A percentile compares a stretch with the other conserved stretches of the same genome.
These are phyloP conservation scores for Beauveria brongniartii DNA, from an alignment of 2,329 filamentous ascomycete species.

Conservation along the genomic window DNA sequence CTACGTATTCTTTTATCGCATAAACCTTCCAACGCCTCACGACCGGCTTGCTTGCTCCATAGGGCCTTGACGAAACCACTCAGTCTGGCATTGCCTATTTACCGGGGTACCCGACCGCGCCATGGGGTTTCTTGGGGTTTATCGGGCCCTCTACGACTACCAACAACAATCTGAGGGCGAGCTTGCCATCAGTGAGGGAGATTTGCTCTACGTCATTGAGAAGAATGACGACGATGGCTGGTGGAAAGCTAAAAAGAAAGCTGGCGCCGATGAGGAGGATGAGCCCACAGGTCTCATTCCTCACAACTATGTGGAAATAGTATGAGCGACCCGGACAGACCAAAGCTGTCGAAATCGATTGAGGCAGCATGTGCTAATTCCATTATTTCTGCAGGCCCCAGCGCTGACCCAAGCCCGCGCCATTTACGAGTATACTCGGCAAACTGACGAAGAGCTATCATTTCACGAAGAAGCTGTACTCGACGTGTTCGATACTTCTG, in stretches of 20 bases:
- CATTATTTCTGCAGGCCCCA: constrained; percentile 43
- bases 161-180: constrained; percentile 78
- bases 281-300: constrained; percentile 87
- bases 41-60: neutral
- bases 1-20: neutral
- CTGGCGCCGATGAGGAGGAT: constrained; percentile 73
- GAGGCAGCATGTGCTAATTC: constrained; percentile 2
- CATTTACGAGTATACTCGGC: constrained; percentile 95
- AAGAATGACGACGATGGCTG: constrained; percentile 73
- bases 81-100: neutral
- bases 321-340: constrained; percentile 26
- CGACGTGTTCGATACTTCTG: constrained; percentile 79
- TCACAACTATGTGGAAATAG: constrained; percentile 92
- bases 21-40: neutral
- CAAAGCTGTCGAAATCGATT: neutral
- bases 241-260: constrained; percentile 96
- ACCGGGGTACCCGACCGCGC: constrained; percentile 15
- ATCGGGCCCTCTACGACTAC: constrained; percentile 89
- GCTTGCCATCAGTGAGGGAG: constrained; percentile 75
- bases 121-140: constrained; percentile 92
- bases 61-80: neutral
- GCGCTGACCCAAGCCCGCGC: constrained; percentile 68
- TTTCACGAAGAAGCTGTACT: constrained; percentile 83
- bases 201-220: constrained; percentile 80
- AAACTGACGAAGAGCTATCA: constrained; percentile 96